phyloP scores from a whole-genome alignment of 257 asterid genomes.

The Craterostigma plantagineum region DNA sequence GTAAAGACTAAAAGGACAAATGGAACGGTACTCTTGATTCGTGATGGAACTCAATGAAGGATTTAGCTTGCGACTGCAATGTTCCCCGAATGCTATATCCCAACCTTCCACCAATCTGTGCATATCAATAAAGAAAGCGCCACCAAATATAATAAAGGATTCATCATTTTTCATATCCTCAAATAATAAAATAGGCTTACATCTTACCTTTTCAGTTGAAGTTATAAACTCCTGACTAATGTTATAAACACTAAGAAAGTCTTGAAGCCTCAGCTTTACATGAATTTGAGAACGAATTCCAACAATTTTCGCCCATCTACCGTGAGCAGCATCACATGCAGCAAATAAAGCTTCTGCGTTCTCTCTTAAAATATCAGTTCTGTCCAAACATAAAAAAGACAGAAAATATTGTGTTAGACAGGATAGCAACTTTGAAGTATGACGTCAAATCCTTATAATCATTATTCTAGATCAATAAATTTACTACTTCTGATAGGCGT shows the following conservation, averaged over 20 bases:
- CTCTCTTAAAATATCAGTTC: slow-evolving; percentile 90
- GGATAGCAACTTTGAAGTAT: too few species aligned
- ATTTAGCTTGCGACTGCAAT: slow-evolving; percentile 88
- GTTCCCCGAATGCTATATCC: slow-evolving; percentile 96
- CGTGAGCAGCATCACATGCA: slow-evolving; percentile 99
- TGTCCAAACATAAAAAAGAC: slow-evolving; percentile 23
- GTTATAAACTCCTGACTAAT: slow-evolving; percentile 79
- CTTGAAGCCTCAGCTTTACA: slow-evolving; percentile 68
- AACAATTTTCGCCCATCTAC: slow-evolving; percentile 96
- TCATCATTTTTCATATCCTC: not conserved
- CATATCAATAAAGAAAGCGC: slow-evolving; percentile 18
- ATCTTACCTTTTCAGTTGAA: slow-evolving; percentile 74
- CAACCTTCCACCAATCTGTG: slow-evolving; percentile 98
- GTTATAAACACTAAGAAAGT: slow-evolving; percentile 68
- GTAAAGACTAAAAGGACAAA: slow-evolving; percentile 10
- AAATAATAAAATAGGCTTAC: not conserved
- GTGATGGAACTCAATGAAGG: slow-evolving; percentile 82
- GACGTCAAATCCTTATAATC: too few species aligned
- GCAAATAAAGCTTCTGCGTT: slow-evolving; percentile 94
- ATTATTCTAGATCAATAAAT: too few species aligned
- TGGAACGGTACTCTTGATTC: slow-evolving; percentile 59
- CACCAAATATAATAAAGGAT: slow-evolving; percentile 17
- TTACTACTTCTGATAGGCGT: too few species aligned
- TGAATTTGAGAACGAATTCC: slow-evolving; percentile 91
- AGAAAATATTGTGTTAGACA: not conserved